Evolutionary conservation across 1,284 basidiomycete genomes (phyloP), one percentile per base, ranked within the genome.

Genomic region (Neonothopanus nambi): DNA sequence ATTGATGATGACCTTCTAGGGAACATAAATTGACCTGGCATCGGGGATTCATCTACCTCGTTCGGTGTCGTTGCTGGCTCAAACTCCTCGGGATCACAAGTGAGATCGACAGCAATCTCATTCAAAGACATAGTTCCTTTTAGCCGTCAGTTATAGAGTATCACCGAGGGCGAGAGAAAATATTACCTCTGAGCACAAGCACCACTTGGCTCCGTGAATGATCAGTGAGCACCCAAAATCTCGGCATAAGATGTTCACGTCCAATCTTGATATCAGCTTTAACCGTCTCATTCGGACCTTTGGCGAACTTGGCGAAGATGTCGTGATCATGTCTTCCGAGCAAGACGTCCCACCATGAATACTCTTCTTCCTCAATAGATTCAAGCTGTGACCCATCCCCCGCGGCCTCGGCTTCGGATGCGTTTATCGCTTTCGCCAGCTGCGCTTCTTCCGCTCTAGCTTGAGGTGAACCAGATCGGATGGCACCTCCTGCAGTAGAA

Each of bases 191-290:
- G 38, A 91, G 73, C 35, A 91, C 86, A 36, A 91, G 78, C 2
- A 91, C 86, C 44, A 91, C 79, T 65, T 91, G 85, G 9, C 70
- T 72, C 38, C 89, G 75, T 30, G 76, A 76, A 64, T 91, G 85
- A 64, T 91, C 89, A 0, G 87, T 88, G 28, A 91, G 73, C 1
- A 91, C 85, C 88, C 89, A 91, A 66, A 87, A 91, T 39, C 89
- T 76, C 1, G 89, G 89, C 82, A 91, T 86, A 57, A 84, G 76
- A 54, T 80, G 78, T 59, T 87, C 84, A 46, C 79, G 73, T n/a
- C 87, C 86, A 30, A 85, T 76, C 33, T 77, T 46, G 79, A 76
- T 23, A 65, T 70, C 49, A 65, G 64, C 46, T 64, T 70, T 57
- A 2, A 60, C 60, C 45, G 65, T 65, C 40, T 67, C 58, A 54